Percentiles rank a stretch among this genome's conserved stretches.
phyloP scores from a whole-genome alignment of 768 basidiomycete species.

The Lactarius vividus region DNA sequence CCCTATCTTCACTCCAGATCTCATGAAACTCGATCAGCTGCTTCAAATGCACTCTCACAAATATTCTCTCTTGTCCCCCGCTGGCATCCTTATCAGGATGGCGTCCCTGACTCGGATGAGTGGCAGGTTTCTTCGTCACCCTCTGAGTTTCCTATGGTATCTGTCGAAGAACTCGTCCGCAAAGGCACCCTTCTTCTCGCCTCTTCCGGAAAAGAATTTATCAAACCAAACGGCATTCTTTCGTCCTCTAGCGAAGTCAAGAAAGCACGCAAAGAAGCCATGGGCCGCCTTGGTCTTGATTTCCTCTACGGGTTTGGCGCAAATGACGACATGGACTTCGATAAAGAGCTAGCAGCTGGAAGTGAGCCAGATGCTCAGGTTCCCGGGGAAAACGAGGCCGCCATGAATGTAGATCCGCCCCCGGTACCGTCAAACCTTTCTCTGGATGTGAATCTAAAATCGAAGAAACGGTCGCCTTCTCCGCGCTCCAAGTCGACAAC shows the following conservation, averaged over 20 bases:
- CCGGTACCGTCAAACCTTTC: constrained; percentile 46
- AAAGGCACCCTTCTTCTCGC: constrained; percentile 79
- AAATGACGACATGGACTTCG: constrained; percentile 79
- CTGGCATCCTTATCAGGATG: constrained; percentile 57
- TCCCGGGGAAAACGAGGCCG: constrained; percentile 30
- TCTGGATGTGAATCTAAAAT: constrained; percentile 32
- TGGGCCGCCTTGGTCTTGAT: constrained; percentile 83
- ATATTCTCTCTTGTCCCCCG: constrained; percentile 82
- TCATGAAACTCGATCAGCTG: constrained; percentile 89
- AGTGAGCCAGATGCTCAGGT: constrained; percentile 43
- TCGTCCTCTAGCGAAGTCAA: constrained; percentile 77
- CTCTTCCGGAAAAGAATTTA: constrained; percentile 92
- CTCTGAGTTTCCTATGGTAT: constrained; percentile 72
- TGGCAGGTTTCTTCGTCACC: constrained; percentile 33
- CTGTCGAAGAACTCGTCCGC: constrained; percentile 71
- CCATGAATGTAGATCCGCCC: constrained; percentile 40
- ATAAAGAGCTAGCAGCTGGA: constrained; percentile 71
- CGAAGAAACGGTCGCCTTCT: constrained; percentile 37
- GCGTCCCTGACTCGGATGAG: constrained; percentile 32
- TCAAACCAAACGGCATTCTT: constrained; percentile 67
- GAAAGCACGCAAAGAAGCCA: constrained; percentile 84
- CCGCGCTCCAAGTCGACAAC: constrained; percentile 45
- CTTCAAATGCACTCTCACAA: constrained; percentile 82
- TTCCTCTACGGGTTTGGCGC: constrained; percentile 72
- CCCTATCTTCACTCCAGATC: constrained; percentile 90